A percentile compares a stretch with the other conserved stretches of the same genome.
phyloP scores from a whole-genome alignment of 164 flowering plant genomes.

The Kalanchoe fedtschenkoi region DNA sequence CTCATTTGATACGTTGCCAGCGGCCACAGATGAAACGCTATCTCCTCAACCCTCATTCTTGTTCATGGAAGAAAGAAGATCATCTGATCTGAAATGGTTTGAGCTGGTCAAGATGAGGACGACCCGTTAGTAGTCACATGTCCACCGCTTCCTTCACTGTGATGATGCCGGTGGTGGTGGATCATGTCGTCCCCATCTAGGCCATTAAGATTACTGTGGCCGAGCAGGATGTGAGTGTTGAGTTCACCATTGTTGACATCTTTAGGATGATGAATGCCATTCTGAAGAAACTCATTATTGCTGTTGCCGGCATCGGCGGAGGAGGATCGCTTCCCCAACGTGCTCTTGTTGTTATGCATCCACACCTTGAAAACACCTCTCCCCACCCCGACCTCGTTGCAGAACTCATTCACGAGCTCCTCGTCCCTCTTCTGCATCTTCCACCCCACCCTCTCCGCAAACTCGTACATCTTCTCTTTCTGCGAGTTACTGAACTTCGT shows the following conservation, averaged over 20 bases:
- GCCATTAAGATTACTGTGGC: not conserved
- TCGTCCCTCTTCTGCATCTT: slow-evolving; percentile 56
- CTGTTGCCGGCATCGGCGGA: not conserved
- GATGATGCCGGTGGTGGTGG: slow-evolving; percentile 5
- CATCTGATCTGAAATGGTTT: not conserved
- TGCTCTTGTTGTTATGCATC: slow-evolving; percentile 90
- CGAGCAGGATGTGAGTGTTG: not conserved
- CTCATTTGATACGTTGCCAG: not conserved
- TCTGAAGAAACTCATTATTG: slow-evolving; percentile 1
- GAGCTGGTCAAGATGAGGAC: slow-evolving; percentile 28
- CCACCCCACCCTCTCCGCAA: slow-evolving; percentile 57
- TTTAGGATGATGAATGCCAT: slow-evolving; percentile 5
- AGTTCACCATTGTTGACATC: not conserved
- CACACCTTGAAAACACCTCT: slow-evolving; percentile 56
- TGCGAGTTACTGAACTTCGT: slow-evolving; percentile 47
- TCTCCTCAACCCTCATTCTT: not conserved
- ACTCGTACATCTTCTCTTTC: slow-evolving; percentile 46
- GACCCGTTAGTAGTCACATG: slow-evolving; percentile 29
- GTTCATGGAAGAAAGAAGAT: not conserved
- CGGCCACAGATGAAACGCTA: not conserved
- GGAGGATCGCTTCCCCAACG: slow-evolving; percentile 23
- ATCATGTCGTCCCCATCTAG: not conserved
- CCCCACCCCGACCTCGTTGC: slow-evolving; percentile 44
- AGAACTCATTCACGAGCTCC: slow-evolving; percentile 30
- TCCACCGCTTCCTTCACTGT: slow-evolving; percentile 11